Evolutionary conservation across 495 filamentous ascomycete species (phyloP).

Genomic region (Penicillium maclennaniae): DNA sequence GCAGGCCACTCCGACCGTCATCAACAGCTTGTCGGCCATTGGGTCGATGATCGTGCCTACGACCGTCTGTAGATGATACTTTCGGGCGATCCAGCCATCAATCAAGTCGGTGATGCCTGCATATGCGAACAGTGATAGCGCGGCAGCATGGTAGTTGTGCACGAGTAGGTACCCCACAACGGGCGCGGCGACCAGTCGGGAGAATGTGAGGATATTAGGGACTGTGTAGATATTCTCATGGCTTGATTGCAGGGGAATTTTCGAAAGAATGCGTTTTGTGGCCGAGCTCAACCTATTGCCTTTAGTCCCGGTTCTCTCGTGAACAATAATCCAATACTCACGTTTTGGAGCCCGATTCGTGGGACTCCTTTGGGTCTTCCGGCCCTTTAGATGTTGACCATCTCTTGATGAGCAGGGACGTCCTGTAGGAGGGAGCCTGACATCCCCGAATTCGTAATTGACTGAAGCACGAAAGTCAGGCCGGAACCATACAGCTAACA

Average conservation of each 20-base stretch:
- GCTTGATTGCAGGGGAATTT: slow-evolving; percentile 41
- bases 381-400: slow-evolving; percentile 26
- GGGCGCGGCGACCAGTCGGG: slow-evolving; percentile 78
- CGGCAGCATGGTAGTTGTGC: slow-evolving; percentile 69
- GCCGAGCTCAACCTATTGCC: not conserved
- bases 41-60: slow-evolving; percentile 96
- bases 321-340: not conserved
- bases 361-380: slow-evolving; percentile 4
- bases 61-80: slow-evolving; percentile 84
- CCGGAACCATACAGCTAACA: not conserved
- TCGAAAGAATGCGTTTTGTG: slow-evolving; percentile 42
- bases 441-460: not conserved
- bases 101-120: slow-evolving; percentile 88
- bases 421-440: slow-evolving; percentile 1
- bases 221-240: slow-evolving; percentile 96
- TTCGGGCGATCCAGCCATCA: slow-evolving; percentile 88
- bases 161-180: slow-evolving; percentile 87
- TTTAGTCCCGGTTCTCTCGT: not conserved
- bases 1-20: slow-evolving; percentile 85
- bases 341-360: slow-evolving; percentile 12
- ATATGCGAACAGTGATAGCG: slow-evolving; percentile 83
- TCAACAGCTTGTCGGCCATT: slow-evolving; percentile 92
- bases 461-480: slow-evolving; percentile 8
- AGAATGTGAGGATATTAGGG: slow-evolving; percentile 87
- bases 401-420: slow-evolving; percentile 16